These are phyloP conservation scores for Imleria badia DNA, from an alignment of 768 basidiomycete genomes.

Conservation along the genomic window DNA sequence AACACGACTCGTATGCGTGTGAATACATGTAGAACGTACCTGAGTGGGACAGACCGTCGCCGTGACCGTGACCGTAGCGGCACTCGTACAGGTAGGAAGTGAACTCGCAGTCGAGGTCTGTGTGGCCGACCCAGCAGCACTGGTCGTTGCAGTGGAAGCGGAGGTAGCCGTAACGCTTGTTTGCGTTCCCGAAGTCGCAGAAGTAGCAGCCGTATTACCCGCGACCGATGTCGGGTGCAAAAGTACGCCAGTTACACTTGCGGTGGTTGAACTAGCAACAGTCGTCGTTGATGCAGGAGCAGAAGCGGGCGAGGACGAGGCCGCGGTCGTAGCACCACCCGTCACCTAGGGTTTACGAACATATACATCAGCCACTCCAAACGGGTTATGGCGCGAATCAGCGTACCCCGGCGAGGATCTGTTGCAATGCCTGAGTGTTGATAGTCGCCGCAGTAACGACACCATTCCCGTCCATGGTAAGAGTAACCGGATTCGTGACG, in stretches of 20 bases:
- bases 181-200: background rate
- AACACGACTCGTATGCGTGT: background rate
- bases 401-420: conserved; percentile 15
- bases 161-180: background rate
- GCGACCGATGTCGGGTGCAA: background rate
- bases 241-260: background rate
- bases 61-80: conserved; percentile 15
- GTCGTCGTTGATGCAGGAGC: background rate
- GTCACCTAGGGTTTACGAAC: background rate
- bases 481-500: conserved; percentile 21
- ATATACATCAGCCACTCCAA: background rate
- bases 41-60: conserved; percentile 11
- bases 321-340: background rate
- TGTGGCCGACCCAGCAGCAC: background rate
- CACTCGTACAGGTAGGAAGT: background rate
- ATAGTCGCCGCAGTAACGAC: conserved; percentile 27
- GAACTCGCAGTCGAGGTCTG: background rate
- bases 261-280: background rate
- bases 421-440: conserved; percentile 19
- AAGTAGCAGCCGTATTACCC: background rate
- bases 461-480: conserved; percentile 27
- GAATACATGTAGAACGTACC: conserved; percentile 3
- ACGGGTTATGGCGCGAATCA: background rate
- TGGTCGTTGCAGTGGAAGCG: background rate
- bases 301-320: background rate